Conservation (phyloP, 371 early-diverging fungal species). For the Mortierella sp. region DNA sequence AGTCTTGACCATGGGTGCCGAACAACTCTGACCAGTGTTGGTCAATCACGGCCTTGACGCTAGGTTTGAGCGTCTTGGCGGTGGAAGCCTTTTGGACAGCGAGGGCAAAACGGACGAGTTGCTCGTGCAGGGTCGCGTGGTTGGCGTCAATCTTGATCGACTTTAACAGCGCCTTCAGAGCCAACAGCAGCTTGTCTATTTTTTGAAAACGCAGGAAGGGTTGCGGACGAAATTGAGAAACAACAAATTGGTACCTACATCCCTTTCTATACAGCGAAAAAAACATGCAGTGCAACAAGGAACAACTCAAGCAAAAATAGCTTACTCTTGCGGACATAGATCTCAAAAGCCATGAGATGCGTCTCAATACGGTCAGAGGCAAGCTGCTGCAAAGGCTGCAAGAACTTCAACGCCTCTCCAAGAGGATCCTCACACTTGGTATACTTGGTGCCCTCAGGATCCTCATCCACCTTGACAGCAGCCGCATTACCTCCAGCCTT, state of each 20-base stretch:
- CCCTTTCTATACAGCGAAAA: no score
- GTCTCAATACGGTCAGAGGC: constrained; percentile 70
- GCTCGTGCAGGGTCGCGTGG: constrained; percentile 65
- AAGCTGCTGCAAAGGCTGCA: constrained; percentile 78
- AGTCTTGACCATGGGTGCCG: constrained; percentile 20
- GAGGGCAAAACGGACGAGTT: constrained; percentile 68
- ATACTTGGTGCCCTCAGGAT: constrained; percentile 57
- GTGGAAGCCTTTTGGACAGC: constrained; percentile 58
- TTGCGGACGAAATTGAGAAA: neutral
- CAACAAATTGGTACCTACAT: neutral
- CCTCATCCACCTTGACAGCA: constrained; percentile 43
- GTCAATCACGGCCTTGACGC: constrained; percentile 40
- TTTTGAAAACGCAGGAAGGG: neutral
- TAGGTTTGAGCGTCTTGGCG: constrained; percentile 18
- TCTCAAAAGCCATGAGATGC: constrained; percentile 79
- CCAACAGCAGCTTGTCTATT: constrained; percentile 79
- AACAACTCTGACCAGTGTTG: constrained; percentile 52
- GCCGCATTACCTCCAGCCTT: constrained; percentile 32
- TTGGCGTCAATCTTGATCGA: constrained; percentile 65
- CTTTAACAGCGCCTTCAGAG: constrained; percentile 75
- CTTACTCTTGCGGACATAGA: constrained; percentile 82
- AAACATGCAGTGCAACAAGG: no score
- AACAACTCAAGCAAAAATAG: neutral
- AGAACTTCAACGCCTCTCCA: constrained; percentile 81
- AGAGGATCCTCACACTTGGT: constrained; percentile 72